Evolutionary conservation across 2,329 filamentous ascomycete species (phyloP), one percentile per base, ranked within the genome.

Genomic region (Aspergillus ibericus): DNA sequence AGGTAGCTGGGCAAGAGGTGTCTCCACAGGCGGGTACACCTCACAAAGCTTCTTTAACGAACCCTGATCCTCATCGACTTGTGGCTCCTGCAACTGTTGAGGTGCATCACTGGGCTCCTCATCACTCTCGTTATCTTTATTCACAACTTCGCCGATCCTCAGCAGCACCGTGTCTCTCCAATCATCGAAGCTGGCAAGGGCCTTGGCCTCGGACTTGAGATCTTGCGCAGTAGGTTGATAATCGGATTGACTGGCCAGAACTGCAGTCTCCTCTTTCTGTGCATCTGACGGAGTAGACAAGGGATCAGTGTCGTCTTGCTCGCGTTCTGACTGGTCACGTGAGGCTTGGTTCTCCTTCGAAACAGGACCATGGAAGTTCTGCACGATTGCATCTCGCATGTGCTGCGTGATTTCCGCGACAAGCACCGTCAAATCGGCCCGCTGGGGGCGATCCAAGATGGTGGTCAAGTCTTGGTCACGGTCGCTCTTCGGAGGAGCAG

Each of bases 91-190:
- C 7, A 66, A 59, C 6, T 59, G 44, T 46, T 64, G 64, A 8
- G 60, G 22, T 74, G 55, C 46, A 71, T 16, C 73, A 64, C 20
- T 63, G 59, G 60, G 69, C 66, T 53, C 78, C 73, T 71, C 62
- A 9, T 69, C 61, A 6, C 58, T 61, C n/a, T 83, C 81, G 53
- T 78, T 81, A 10, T 80, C 74, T 40, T 71, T 70, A 42, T 83
- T 81, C 16, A 92, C 82, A 35, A 92, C 83, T 65, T 95, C 88
- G 16, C 86, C 85, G 22, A 96, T 79, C 13, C 92, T 85, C 57
- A 85, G 82, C 40, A 91, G 78, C 9, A 96, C 84, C 12, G 81
- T 80, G 5, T 85, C 82, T 67, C 91, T 85, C 93, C 93, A 98
- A 63, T 91, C 88, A 58, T 89, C 86, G 70, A 93, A 96, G 70